These are phyloP conservation scores for Pestalotiopsis sp. DNA, from an alignment of 2,329 filamentous ascomycete genomes.

Conservation along the genomic window DNA sequence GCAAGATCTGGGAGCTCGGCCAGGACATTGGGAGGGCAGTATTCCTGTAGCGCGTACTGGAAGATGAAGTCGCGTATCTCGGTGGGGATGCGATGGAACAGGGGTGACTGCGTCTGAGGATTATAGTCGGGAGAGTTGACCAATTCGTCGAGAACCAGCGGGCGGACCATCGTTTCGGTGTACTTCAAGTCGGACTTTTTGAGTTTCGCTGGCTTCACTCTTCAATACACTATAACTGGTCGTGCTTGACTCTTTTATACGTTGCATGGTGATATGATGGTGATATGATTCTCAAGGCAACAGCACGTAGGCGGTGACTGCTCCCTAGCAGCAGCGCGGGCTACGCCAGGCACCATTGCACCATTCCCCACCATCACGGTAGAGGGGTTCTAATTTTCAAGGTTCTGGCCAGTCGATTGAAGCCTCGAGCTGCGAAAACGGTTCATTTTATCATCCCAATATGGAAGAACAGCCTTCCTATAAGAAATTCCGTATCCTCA, in stretches of 20 bases:
- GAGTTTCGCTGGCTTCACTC: neutral
- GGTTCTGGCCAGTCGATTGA: neutral
- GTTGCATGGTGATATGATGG: neutral
- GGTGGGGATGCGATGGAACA: constrained; percentile 24
- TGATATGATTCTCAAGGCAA: neutral
- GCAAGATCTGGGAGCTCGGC: constrained; percentile 4
- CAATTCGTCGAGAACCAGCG: neutral
- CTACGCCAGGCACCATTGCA: neutral
- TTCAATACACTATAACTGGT: neutral
- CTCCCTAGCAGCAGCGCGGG: neutral
- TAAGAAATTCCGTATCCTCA: neutral
- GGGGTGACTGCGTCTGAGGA: constrained; percentile 21
- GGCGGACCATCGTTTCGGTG: neutral
- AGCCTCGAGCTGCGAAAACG: neutral
- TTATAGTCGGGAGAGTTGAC: constrained; percentile 12
- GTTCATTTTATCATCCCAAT: neutral
- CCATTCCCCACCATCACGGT: neutral
- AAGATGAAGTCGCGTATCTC: constrained; percentile 37
- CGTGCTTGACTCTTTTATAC: neutral
- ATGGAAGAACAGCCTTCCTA: neutral
- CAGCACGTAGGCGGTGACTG: neutral
- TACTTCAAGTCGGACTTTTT: neutral
- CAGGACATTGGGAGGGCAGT: constrained; percentile 18
- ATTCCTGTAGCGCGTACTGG: constrained; percentile 25
- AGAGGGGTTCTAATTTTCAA: neutral